phyloP scores from a whole-genome alignment of 148 eudicot genomes.

The Amaranthus palmeri region DNA sequence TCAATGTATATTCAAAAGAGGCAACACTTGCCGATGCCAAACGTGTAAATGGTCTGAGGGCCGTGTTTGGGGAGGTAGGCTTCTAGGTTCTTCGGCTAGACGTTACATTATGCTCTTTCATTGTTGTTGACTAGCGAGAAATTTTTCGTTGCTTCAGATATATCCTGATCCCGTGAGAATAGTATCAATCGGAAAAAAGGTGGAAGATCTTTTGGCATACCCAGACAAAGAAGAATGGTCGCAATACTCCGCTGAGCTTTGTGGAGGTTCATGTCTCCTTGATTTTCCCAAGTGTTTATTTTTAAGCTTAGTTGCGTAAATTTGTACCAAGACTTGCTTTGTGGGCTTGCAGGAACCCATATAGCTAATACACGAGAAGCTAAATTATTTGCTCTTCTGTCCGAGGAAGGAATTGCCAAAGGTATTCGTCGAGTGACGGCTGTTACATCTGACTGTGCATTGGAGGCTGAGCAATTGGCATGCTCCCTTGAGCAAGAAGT shows the following conservation, averaged over 20 bases:
- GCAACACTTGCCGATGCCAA: slow-evolving; percentile 76
- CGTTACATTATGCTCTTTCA: not conserved
- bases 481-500: slow-evolving; percentile 71
- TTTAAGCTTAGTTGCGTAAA: not conserved
- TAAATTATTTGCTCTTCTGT: slow-evolving; percentile 78
- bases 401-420: slow-evolving; percentile 95
- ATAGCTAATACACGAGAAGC: slow-evolving; percentile 91
- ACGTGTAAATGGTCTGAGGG: slow-evolving; percentile 81
- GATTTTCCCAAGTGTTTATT: not conserved
- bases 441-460: slow-evolving; percentile 72
- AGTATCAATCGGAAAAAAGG: slow-evolving; percentile 79
- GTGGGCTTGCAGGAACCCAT: slow-evolving; percentile 66
- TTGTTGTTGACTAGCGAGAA: not conserved
- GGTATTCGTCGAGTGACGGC: slow-evolving; percentile 97
- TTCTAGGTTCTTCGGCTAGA: not conserved
- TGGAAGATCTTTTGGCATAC: slow-evolving; percentile 74
- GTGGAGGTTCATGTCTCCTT: slow-evolving; percentile 59
- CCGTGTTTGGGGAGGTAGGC: slow-evolving; percentile 94
- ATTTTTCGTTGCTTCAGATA: slow-evolving; percentile 37
- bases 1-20: slow-evolving; percentile 80
- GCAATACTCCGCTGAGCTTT: slow-evolving; percentile 78
- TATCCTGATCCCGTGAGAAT: slow-evolving; percentile 98
- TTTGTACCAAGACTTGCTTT: slow-evolving; percentile 10
- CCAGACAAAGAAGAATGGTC: slow-evolving; percentile 81
- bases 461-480: slow-evolving; percentile 58